A percentile compares a stretch with the other conserved stretches of the same genome.
These are phyloP conservation scores for Aphanoascus verrucosus DNA, from an alignment of 2,329 filamentous ascomycete species.

Conservation along the genomic window DNA sequence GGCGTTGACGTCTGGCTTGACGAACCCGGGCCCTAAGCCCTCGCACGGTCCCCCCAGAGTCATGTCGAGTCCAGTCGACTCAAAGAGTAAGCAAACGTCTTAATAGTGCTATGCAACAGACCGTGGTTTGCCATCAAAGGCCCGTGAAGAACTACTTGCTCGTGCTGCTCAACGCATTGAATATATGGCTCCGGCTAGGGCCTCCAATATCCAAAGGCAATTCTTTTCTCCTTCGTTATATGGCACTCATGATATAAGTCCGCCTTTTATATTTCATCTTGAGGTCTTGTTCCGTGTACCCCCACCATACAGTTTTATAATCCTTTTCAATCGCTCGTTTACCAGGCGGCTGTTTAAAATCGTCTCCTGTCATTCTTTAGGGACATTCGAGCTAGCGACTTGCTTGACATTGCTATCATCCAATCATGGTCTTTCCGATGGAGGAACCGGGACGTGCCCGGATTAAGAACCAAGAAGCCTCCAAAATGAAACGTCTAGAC, in stretches of 20 bases:
- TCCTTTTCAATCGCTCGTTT: neutral
- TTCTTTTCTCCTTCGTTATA: neutral
- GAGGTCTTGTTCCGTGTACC: neutral
- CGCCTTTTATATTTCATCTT: neutral
- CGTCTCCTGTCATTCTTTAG: neutral
- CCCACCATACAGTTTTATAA: neutral
- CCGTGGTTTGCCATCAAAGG: constrained; percentile 4
- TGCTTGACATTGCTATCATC: too few relatives aligned
- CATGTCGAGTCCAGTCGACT: neutral
- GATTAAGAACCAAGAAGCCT: neutral
- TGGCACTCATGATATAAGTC: too few relatives aligned
- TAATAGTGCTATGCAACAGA: constrained; percentile 2
- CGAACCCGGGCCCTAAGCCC: neutral
- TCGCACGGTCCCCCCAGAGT: constrained; percentile 6
- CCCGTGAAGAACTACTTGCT: neutral
- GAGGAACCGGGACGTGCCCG: neutral
- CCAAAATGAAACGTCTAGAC: neutral
- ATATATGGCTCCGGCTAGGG: neutral
- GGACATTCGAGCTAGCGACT: neutral
- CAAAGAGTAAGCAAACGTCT: neutral
- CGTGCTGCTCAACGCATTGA: too few relatives aligned
- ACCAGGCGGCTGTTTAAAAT: neutral
- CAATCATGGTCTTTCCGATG: constrained; percentile 1
- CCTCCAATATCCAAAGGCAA: neutral
- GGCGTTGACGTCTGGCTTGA: neutral